phyloP scores from a whole-genome alignment of 192 early-diverging fungal species.

The Coemansia asiatica region DNA sequence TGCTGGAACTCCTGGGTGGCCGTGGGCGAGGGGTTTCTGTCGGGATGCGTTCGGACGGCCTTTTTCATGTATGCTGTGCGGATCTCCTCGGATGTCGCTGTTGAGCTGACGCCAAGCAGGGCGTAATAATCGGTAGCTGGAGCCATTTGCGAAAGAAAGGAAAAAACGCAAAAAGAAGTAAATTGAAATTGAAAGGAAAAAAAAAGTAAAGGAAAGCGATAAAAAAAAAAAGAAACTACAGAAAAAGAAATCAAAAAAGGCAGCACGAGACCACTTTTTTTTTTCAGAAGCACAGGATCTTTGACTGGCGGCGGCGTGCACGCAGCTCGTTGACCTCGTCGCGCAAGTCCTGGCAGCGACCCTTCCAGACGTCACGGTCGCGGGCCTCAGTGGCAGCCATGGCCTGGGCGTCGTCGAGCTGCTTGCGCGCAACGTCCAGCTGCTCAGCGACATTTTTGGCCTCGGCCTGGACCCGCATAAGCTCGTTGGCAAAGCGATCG shows the following conservation, averaged over 20 bases:
- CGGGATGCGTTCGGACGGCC: slow-evolving; percentile 70
- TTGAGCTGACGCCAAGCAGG: slow-evolving; percentile 60
- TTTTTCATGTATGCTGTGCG: slow-evolving; percentile 79
- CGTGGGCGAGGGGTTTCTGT: slow-evolving; percentile 60
- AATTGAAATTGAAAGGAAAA: neutral
- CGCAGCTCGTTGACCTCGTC: slow-evolving; percentile 46
- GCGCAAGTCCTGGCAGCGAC: slow-evolving; percentile 43
- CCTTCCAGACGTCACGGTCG: slow-evolving; percentile 51
- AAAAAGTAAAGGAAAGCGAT: neutral
- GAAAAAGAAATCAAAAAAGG: neutral
- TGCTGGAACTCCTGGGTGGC: slow-evolving; percentile 69
- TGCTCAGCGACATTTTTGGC: slow-evolving; percentile 25
- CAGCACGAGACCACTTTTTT: neutral
- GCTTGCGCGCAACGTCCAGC: slow-evolving; percentile 13
- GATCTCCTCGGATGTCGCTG: slow-evolving; percentile 66
- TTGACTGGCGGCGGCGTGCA: slow-evolving; percentile 32
- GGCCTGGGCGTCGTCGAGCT: slow-evolving; percentile 39
- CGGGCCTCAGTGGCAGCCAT: slow-evolving; percentile 41
- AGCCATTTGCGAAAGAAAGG: neutral
- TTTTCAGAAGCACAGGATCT: slow-evolving; percentile 40
- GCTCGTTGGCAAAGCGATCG: slow-evolving; percentile 38
- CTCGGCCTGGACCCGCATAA: slow-evolving; percentile 47
- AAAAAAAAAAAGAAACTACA: slow-evolving; percentile 2
- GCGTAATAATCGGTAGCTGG: slow-evolving; percentile 62
- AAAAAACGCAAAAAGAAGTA: slow-evolving; percentile 6